Percentiles rank a stretch among this genome's conserved stretches.
These are phyloP conservation scores for Bipolaris oryzae DNA, from an alignment of 2,329 filamentous ascomycete species.

Conservation along the genomic window DNA sequence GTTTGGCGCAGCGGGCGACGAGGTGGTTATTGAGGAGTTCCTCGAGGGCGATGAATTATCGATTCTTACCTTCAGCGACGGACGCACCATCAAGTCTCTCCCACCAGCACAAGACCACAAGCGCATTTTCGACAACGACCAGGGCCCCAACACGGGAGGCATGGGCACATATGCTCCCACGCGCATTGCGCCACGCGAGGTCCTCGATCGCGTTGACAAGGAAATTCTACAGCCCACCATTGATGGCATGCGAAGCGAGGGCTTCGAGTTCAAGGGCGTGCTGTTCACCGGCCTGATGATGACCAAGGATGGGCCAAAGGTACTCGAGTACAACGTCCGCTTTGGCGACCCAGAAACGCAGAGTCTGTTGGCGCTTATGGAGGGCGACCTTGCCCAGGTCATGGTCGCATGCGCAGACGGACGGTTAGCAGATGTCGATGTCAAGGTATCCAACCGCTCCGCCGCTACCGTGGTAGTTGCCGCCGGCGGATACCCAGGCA, in stretches of 20 bases:
- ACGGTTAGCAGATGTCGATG: constrained; percentile 70
- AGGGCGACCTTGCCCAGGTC: constrained; percentile 84
- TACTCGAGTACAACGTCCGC: constrained; percentile 90
- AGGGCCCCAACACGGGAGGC: constrained; percentile 91
- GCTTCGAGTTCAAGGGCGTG: constrained; percentile 63
- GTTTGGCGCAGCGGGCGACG: constrained; percentile 84
- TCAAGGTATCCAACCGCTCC: constrained; percentile 72
- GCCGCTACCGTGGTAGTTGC: constrained; percentile 94
- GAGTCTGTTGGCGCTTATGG: constrained; percentile 79
- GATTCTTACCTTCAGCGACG: constrained; percentile 90
- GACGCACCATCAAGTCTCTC: constrained; percentile 79
- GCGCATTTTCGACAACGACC: constrained; percentile 86
- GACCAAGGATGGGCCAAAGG: constrained; percentile 77
- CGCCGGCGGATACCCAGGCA: constrained; percentile 85
- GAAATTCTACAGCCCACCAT: constrained; percentile 90
- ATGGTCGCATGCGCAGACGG: constrained; percentile 84
- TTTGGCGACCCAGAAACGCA: constrained; percentile 94
- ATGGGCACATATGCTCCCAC: constrained; percentile 97
- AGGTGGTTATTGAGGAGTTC: constrained; percentile 95
- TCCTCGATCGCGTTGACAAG: constrained; percentile 78
- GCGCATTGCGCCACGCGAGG: constrained; percentile 57
- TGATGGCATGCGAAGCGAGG: constrained; percentile 83
- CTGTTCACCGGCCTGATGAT: constrained; percentile 95
- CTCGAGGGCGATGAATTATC: constrained; percentile 90
- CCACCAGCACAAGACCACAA: constrained; percentile 97